phyloP scores from a whole-genome alignment of 75 land plant species.

The Pinus tabuliformis region DNA sequence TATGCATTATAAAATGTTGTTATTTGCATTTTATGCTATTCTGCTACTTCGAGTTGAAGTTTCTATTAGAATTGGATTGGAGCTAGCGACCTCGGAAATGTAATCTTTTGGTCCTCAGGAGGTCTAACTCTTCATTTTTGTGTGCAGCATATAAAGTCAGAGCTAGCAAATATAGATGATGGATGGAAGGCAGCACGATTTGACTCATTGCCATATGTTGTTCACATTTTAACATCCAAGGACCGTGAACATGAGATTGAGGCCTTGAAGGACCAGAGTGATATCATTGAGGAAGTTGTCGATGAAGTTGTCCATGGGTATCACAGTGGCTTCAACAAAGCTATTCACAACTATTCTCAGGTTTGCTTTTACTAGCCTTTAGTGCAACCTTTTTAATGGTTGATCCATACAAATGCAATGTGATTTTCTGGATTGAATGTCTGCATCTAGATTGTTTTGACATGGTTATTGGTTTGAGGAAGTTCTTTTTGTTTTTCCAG shows the following conservation, averaged over 20 bases:
- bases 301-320: slow-evolving; percentile 99
- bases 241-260: slow-evolving; percentile 84
- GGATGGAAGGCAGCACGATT: slow-evolving; percentile 90
- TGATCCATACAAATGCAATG: neutral
- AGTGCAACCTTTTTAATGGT: neutral
- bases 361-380: slow-evolving; percentile 24
- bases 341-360: slow-evolving; percentile 98
- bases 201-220: slow-evolving; percentile 96
- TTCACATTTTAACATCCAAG: slow-evolving; percentile 87
- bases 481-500: neutral
- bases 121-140: neutral
- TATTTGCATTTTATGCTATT: neutral
- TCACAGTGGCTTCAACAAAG: slow-evolving; percentile 97
- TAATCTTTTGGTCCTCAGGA: neutral
- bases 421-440: neutral
- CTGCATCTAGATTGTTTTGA: neutral
- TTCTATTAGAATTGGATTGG: neutral
- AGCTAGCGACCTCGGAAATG: neutral
- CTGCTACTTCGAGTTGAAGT: neutral
- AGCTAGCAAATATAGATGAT: slow-evolving; percentile 80
- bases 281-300: slow-evolving; percentile 90
- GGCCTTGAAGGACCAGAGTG: slow-evolving; percentile 80
- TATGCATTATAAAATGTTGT: neutral
- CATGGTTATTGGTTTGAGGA: neutral
- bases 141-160: slow-evolving; percentile 69